phyloP scores from a whole-genome alignment of 495 filamentous ascomycete species.

The Tuber borchii region DNA sequence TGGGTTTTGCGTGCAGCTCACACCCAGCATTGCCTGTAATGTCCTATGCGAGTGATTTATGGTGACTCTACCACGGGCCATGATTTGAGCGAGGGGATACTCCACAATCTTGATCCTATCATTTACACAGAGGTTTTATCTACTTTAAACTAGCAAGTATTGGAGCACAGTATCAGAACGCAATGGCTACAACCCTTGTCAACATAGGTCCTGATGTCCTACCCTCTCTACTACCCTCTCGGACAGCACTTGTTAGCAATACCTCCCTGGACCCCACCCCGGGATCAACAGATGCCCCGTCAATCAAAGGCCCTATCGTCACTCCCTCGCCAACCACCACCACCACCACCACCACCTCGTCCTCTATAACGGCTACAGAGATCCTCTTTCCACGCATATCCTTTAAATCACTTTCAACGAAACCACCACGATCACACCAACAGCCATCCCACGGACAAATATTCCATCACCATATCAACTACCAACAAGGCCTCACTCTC shows the following conservation, averaged over 20 bases:
- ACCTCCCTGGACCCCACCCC: not conserved
- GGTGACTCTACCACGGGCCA: not conserved
- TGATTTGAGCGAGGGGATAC: not conserved
- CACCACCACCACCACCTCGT: not conserved
- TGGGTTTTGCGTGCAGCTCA: not conserved
- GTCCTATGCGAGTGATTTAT: not conserved
- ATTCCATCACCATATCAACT: not conserved
- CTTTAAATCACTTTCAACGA: not conserved
- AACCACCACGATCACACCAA: not conserved
- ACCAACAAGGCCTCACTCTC: not conserved
- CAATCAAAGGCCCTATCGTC: not conserved
- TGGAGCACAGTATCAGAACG: not conserved
- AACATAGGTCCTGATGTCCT: not conserved
- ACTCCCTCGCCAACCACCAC: not conserved
- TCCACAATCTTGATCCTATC: not conserved
- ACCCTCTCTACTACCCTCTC: not conserved
- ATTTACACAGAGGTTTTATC: not conserved
- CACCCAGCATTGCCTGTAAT: not conserved
- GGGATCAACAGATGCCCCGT: not conserved
- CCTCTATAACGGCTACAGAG: not conserved
- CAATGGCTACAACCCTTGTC: not conserved
- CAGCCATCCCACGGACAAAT: not conserved
- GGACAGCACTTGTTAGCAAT: not conserved
- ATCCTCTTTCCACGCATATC: too few relatives aligned
- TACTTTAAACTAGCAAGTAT: not conserved